These are phyloP conservation scores for Fusarium subtropicale DNA, from an alignment of 2,329 filamentous ascomycete species.

Conservation along the genomic window DNA sequence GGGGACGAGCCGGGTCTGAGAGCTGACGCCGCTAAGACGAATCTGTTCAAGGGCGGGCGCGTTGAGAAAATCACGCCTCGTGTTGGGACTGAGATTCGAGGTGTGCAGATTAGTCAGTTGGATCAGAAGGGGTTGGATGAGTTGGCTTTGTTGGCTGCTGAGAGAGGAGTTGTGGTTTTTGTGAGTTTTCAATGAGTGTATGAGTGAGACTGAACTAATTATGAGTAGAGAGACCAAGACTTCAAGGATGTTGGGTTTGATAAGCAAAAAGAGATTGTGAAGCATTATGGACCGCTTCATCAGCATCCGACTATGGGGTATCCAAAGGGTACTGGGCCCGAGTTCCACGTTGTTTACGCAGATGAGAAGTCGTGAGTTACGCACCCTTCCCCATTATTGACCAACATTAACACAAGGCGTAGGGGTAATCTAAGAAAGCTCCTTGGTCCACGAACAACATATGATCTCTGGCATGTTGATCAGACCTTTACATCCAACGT, in stretches of 20 bases:
- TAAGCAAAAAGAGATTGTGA: constrained; percentile 46
- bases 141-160: constrained; percentile 48
- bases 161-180: constrained; percentile 50
- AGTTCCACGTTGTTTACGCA: constrained; percentile 51
- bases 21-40: constrained; percentile 46
- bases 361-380: constrained; percentile 47
- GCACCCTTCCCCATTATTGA: rapidly evolving
- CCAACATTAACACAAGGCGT: rapidly evolving
- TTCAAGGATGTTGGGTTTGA: constrained; percentile 51
- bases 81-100: constrained; percentile 47
- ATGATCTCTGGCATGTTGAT: constrained; percentile 51
- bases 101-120: constrained; percentile 47
- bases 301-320: constrained; percentile 50
- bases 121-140: constrained; percentile 46
- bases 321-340: constrained; percentile 48
- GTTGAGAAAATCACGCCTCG: constrained; percentile 46
- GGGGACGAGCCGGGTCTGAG: constrained; percentile 49
- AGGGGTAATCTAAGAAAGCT: constrained; percentile 48
- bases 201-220: not conserved
- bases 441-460: constrained; percentile 43
- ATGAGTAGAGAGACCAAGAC: constrained; percentile 46
- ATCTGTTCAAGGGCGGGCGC: constrained; percentile 35
- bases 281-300: constrained; percentile 50
- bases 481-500: constrained; percentile 51
- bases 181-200: constrained; percentile 19